These are phyloP conservation scores for Skeletonema tropicum DNA, from an alignment of 108 stramenopile genomes.

Conservation along the genomic window DNA sequence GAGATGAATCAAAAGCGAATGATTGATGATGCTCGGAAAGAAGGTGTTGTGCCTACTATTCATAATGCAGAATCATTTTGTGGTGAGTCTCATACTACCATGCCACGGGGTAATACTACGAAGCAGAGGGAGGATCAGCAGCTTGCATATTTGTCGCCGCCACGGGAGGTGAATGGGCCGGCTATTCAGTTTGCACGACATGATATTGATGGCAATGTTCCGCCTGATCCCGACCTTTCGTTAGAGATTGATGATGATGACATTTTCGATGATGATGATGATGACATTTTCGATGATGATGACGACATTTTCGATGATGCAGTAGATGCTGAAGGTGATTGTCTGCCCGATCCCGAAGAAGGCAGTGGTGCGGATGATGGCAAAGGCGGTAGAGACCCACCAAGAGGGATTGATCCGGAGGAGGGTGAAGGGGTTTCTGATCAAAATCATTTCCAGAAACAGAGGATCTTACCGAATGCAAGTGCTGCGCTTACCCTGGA, in stretches of 20 bases:
- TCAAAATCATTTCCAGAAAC: not conserved
- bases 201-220: not conserved
- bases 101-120: not conserved
- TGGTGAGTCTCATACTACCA: not conserved
- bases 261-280: not conserved
- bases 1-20: not conserved
- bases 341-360: constrained; percentile 2
- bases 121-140: not conserved
- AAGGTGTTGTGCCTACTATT: not conserved
- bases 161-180: not conserved
- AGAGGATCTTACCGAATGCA: not conserved
- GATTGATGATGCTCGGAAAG: not conserved
- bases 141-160: not conserved
- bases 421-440: not conserved
- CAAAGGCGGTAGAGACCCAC: not conserved
- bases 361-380: not conserved
- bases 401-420: not conserved
- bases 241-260: not conserved
- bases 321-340: not conserved
- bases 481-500: not conserved
- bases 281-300: too few species aligned
- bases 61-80: not conserved
- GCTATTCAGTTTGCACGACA: not conserved
- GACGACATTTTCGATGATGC: too few species aligned
- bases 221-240: not conserved